Evolutionary conservation across 768 basidiomycete genomes (phyloP), one percentile per base, ranked within the genome.

Genomic region (Xerocomellus chrysenteron): DNA sequence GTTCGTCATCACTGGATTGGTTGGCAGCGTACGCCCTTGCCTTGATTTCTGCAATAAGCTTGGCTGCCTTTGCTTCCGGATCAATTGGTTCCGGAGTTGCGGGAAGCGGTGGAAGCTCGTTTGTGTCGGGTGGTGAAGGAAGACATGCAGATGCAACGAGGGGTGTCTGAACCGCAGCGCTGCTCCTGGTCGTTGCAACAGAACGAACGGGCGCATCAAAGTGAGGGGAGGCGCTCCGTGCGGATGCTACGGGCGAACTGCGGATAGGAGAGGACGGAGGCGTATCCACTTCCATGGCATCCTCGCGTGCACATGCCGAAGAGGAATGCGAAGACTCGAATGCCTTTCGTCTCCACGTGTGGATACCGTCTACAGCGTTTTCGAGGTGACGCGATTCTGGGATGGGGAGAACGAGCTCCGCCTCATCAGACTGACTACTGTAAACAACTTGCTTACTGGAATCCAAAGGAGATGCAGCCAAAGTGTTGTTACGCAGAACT

Each of bases 361-460:
- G 72, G 13, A 83, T 75, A 51, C 61, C 74, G 36, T 76, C 70
- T 53, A 72, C 73, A 12, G 74, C 68, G 28, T 61, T 55, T 43
- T 66, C 67, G 2, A 65, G 64, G 57, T 76, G 66, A 28, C 65
- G 66, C 6, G 55, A 51, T 26, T 66, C 37, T 40, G 60, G 62
- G n/a, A 33, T 37, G 36, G 73, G 73, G 9, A 75, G 51, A 43
- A 67, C 68, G 47, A 86, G 71, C 59, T 88, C 86, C 45, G 78
- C 73, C 65, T 87, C 87, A 58, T 86, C 83, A 47, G 85, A 86
- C 67, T 86, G 82, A 60, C 86, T 88, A 46, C 84, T 87, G 21
- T 82, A 84, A 9, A 87, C 74, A 19, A 82, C 64, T 32, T 76
- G 67, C 65, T 42, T 58, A 55, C 50, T 68, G 65, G 54, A 56